A percentile compares a stretch with the other conserved stretches of the same genome.
These are phyloP conservation scores for Hymenoscyphus fraxineus DNA, from an alignment of 2,329 filamentous ascomycete genomes.

Conservation along the genomic window DNA sequence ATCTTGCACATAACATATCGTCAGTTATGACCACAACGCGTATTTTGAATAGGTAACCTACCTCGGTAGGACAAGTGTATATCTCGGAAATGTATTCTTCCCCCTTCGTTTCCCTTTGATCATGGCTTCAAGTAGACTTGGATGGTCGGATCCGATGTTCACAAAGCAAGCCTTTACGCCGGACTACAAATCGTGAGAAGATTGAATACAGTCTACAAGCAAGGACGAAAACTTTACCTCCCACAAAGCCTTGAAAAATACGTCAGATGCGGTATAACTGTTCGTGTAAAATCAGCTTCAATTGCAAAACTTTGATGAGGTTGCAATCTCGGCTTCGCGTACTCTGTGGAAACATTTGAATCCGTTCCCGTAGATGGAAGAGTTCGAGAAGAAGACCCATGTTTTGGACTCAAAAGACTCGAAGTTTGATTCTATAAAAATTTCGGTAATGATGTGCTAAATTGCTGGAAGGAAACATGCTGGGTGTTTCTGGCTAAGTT, in stretches of 20 bases:
- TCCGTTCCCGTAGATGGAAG: too few relatives aligned
- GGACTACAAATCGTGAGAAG: neutral
- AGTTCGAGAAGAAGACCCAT: too few relatives aligned
- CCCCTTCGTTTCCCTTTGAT: slow-evolving; percentile 63
- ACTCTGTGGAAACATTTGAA: too few relatives aligned
- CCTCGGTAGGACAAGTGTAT: slow-evolving; percentile 67
- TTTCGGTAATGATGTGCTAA: too few relatives aligned
- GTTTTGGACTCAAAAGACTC: too few relatives aligned
- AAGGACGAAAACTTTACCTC: slow-evolving; percentile 39
- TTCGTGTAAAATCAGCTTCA: neutral
- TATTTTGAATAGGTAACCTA: slow-evolving; percentile 47
- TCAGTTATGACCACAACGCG: neutral
- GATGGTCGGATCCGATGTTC: slow-evolving; percentile 58
- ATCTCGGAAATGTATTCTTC: slow-evolving; percentile 57
- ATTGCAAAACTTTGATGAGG: neutral
- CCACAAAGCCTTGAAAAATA: slow-evolving; percentile 68
- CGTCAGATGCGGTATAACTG: slow-evolving; percentile 61
- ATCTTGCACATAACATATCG: slow-evolving; percentile 43
- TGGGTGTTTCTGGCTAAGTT: too few relatives aligned
- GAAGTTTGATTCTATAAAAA: too few relatives aligned
- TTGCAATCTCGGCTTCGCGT: too few relatives aligned
- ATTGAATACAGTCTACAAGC: neutral
- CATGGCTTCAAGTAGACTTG: slow-evolving; percentile 66
- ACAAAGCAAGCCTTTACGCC: slow-evolving; percentile 34
- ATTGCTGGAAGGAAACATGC: too few relatives aligned